Percentiles rank a stretch among this genome's conserved stretches.
Evolutionary conservation across 768 basidiomycete genomes (phyloP).

Genomic region (Boletales sp.): DNA sequence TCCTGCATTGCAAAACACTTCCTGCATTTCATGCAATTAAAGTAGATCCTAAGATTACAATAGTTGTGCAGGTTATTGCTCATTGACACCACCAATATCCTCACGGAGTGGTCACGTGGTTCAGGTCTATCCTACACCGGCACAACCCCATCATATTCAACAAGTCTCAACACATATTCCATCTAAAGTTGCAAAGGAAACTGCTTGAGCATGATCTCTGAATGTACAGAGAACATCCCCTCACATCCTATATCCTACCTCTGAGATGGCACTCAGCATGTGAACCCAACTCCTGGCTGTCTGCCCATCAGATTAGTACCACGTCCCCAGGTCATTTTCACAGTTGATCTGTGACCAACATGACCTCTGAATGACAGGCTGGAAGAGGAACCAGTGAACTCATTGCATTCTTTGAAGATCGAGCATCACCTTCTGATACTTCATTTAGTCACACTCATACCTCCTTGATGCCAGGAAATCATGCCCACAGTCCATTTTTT

Average conservation of each 20-base stretch:
- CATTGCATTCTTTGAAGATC: constrained; percentile 70
- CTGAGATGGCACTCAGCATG: constrained; percentile 25
- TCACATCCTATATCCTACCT: constrained; percentile 56
- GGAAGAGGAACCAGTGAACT: constrained; percentile 61
- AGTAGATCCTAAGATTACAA: too few relatives aligned
- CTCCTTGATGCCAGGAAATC: constrained; percentile 46
- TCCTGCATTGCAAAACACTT: too few relatives aligned
- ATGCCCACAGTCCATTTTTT: constrained; percentile 27
- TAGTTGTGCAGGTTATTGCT: too few relatives aligned
- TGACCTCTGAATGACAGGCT: constrained; percentile 42
- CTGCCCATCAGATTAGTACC: constrained; percentile 37
- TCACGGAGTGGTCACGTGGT: constrained; percentile 60
- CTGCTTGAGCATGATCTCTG: constrained; percentile 71
- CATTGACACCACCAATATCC: constrained; percentile 61
- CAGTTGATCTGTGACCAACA: constrained; percentile 57
- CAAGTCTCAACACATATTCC: constrained; percentile 37
- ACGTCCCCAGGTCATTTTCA: constrained; percentile 42
- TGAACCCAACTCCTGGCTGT: constrained; percentile 45
- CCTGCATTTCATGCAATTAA: too few relatives aligned
- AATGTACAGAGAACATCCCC: constrained; percentile 64
- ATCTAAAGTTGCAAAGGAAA: constrained; percentile 41
- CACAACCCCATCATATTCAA: constrained; percentile 29
- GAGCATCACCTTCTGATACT: constrained; percentile 36
- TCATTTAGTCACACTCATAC: constrained; percentile 48
- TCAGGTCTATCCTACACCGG: constrained; percentile 33